A percentile compares a stretch with the other conserved stretches of the same genome.
Evolutionary conservation across 352 stramenopile genomes (phyloP).

Genomic region (Globisporangium megalacanthum): DNA sequence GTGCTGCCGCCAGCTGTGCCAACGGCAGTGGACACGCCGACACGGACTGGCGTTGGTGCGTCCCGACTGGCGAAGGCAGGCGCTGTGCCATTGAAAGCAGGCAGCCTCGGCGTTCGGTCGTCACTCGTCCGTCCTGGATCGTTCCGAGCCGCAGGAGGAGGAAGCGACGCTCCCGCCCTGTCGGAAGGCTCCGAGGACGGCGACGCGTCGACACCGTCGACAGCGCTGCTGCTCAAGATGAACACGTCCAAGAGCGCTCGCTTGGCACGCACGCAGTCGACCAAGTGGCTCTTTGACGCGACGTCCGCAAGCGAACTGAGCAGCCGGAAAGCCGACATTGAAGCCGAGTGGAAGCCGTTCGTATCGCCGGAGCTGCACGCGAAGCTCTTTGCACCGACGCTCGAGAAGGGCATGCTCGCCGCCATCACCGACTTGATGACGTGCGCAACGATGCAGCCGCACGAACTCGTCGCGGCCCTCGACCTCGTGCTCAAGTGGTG

Average conservation of each 20-base stretch:
- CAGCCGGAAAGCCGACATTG: constrained; percentile 61
- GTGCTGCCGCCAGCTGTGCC: constrained; percentile 6
- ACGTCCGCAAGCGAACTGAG: constrained; percentile 66
- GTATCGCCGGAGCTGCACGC: constrained; percentile 59
- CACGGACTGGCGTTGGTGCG: constrained; percentile 3
- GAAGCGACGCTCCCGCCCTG: not conserved
- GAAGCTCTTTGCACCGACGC: constrained; percentile 71
- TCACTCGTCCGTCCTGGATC: constrained; percentile 30
- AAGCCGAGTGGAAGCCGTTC: constrained; percentile 73
- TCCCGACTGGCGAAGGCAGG: constrained; percentile 8
- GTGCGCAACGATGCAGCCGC: constrained; percentile 52
- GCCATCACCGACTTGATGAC: constrained; percentile 70
- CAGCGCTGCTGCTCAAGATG: constrained; percentile 45
- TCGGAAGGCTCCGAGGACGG: constrained; percentile 19
- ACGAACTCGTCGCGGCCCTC: constrained; percentile 62
- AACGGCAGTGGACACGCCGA: constrained; percentile 2
- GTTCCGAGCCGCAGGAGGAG: constrained; percentile 13
- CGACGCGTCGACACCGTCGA: constrained; percentile 17
- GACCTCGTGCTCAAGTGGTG: constrained; percentile 87
- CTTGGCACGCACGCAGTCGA: constrained; percentile 61
- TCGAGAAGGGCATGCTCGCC: constrained; percentile 83
- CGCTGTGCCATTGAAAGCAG: constrained; percentile 8
- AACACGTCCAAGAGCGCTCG: constrained; percentile 52
- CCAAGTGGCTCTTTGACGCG: constrained; percentile 83
- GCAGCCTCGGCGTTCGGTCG: constrained; percentile 15